Evolutionary conservation across 805 yeast genomes (phyloP), one percentile per base, ranked within the genome.

Genomic region (Candida multigemmis): DNA sequence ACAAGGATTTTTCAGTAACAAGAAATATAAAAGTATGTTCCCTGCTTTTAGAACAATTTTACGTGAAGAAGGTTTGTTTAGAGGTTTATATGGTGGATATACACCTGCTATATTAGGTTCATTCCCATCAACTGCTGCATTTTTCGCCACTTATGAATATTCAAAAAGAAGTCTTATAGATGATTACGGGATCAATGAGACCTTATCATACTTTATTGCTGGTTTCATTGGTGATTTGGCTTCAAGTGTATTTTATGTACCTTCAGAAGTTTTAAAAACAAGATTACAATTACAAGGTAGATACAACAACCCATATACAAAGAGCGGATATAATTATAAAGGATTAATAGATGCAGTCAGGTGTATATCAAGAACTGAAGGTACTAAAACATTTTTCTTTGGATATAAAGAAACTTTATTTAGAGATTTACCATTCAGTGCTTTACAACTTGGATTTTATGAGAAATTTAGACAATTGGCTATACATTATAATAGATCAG

Each of bases 191-290:
- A 37, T 79, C 6, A 83, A 86, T 41, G 96, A 86, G 34, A 83
- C 95, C 0, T 38, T 80, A 7, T 60, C 94, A 6, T 89, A 84
- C 48, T 64, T 91, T 27, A 58, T 74, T 1, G 87, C 95, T 2
- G 98, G 98, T 0, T 75, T 91, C 29, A 41, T 87, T n/a, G 99
- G 97, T 15, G 99, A 91, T 51, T 67, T 91, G 32, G 87, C 84
- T 4, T 79, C 91, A 13, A 80, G 93, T 40, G 51, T 91, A 5
- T 77, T 84, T 19, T 91, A 89, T 42, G 99, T 91, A 7, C 99
- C 99, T 5, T 75, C 87, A 16, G 99, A 91, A 48, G 97, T 91
- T 6, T 55, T 91, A 29, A 91, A 91, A 50, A 86, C 98, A 6
- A 66, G 99, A 42, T 54, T 91, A 23, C 99, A 91, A 56, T 62